These are phyloP conservation scores for Kodamaea suecica DNA, from an alignment of 1,139 yeast species.

Conservation along the genomic window DNA sequence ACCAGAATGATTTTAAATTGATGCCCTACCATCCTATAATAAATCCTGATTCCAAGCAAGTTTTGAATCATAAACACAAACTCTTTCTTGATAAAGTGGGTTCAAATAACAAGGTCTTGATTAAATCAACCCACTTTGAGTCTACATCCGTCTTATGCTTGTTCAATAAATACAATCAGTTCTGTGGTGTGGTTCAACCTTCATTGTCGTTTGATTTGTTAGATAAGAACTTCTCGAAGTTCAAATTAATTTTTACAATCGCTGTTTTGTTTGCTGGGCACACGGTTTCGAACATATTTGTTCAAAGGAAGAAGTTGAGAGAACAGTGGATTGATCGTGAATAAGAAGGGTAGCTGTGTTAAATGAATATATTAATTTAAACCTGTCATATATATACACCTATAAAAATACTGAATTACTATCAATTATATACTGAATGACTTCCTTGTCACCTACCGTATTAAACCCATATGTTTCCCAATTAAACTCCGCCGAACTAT, in stretches of 20 bases:
- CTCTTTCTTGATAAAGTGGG: conserved; percentile 36
- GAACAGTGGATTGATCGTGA: conserved; percentile 20
- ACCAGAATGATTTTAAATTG: conserved; percentile 55
- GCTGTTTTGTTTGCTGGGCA: conserved; percentile 45
- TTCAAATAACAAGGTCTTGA: conserved; percentile 31
- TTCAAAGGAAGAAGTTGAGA: conserved; percentile 20
- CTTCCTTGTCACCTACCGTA: conserved; percentile 15
- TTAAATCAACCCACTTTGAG: conserved; percentile 71
- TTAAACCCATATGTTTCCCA: conserved; percentile 35
- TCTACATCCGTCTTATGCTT: conserved; percentile 75
- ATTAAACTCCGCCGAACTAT: conserved; percentile 13
- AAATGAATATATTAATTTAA: too few relatives aligned
- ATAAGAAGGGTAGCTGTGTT: not conserved
- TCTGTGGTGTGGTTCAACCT: conserved; percentile 76
- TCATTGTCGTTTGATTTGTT: conserved; percentile 81
- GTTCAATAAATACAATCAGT: conserved; percentile 60
- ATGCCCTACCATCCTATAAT: conserved; percentile 67
- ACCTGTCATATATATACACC: conserved; percentile 1
- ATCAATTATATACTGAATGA: conserved; percentile 22
- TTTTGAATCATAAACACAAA: conserved; percentile 36
- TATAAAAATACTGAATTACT: conserved; percentile 17
- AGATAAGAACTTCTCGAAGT: conserved; percentile 62
- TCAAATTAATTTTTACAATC: conserved; percentile 62
- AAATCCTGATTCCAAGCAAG: conserved; percentile 42
- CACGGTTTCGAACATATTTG: conserved; percentile 20